Conservation (phyloP, 73 alveolate species). For the Tetrahymena elliotti region DNA sequence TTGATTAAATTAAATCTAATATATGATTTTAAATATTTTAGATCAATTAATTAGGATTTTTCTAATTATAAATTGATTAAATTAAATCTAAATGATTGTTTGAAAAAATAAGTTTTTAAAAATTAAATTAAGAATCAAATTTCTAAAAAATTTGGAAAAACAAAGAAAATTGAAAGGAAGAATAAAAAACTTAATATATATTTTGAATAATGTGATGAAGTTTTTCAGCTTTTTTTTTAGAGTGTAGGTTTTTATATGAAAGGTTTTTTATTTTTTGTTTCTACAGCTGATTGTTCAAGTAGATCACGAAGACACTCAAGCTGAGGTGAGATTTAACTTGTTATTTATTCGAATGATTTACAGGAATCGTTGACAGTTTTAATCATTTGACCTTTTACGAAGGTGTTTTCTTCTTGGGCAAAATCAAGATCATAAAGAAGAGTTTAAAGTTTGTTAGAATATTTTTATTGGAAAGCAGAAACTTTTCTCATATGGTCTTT, state of each 20-base stretch:
- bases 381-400: background rate
- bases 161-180: no score
- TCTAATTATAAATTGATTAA: no score
- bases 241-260: background rate
- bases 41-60: no score
- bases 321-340: background rate
- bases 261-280: background rate
- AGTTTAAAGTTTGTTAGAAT: background rate
- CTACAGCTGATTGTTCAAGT: background rate
- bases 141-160: no score
- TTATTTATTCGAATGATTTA: background rate
- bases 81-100: no score
- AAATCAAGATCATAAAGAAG: background rate
- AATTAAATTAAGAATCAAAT: no score
- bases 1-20: no score
- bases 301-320: background rate
- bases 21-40: no score
- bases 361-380: background rate
- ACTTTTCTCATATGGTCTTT: background rate
- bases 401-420: background rate
- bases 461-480: background rate
- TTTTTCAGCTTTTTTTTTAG: background rate
- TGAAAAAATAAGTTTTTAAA: no score
- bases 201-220: no score
- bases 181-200: no score